Conservation (phyloP, 1,139 yeast species). For the Saccharomyces hybrid region DNA sequence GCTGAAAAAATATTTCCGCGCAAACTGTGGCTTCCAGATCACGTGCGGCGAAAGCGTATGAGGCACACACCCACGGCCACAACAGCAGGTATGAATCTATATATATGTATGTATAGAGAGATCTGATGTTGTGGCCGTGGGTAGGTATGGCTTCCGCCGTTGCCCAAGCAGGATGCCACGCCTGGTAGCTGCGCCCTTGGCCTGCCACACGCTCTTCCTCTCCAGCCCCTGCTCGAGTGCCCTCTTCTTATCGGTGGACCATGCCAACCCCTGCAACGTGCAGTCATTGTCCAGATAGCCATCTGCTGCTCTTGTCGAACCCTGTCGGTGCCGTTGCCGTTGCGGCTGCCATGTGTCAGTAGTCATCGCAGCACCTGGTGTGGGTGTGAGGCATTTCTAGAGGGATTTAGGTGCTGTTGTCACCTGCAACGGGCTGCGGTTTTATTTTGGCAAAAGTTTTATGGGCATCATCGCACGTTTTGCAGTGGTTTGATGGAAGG, state of each 20-base stretch:
- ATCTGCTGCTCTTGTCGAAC: background rate
- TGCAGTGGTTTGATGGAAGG: background rate
- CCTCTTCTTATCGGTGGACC: too few relatives aligned
- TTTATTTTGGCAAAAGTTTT: background rate
- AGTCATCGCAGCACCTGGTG: background rate
- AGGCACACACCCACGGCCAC: background rate
- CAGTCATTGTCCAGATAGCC: background rate
- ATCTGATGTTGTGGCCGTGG: too few relatives aligned
- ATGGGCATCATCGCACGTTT: background rate
- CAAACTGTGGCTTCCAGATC: background rate
- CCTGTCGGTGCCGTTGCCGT: background rate
- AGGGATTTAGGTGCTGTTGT: background rate
- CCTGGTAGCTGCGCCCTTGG: too few relatives aligned
- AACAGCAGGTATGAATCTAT: background rate
- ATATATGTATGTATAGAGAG: background rate
- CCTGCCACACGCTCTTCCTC: too few relatives aligned
- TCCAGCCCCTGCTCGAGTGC: too few relatives aligned
- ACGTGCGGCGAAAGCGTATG: background rate
- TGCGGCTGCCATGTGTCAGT: background rate
- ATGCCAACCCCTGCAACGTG: background rate
- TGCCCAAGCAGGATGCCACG: too few relatives aligned
- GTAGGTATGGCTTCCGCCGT: too few relatives aligned
- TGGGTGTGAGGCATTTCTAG: conserved; percentile 1
- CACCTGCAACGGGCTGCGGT: background rate
- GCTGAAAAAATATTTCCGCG: background rate